These are phyloP conservation scores for Styphnolobium japonicum DNA, from an alignment of 306 rosid species.

Conservation along the genomic window DNA sequence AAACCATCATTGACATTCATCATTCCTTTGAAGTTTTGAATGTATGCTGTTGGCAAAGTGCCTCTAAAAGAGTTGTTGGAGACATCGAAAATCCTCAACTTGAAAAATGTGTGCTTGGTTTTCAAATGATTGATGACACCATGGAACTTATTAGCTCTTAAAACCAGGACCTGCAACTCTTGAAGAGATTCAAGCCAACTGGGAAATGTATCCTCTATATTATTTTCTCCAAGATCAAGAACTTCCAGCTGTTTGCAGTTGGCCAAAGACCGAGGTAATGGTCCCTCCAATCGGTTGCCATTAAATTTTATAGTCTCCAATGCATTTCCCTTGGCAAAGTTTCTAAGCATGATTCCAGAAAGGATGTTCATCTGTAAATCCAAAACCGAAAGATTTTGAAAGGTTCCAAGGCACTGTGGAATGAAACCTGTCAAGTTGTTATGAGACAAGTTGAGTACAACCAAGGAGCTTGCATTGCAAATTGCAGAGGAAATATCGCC, in stretches of 20 bases:
- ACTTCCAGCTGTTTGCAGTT: not conserved
- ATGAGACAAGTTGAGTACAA: not conserved
- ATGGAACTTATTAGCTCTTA: slow-evolving; percentile 34
- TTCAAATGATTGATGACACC: slow-evolving; percentile 25
- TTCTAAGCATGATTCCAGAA: slow-evolving; percentile 16
- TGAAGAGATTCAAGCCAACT: slow-evolving; percentile 32
- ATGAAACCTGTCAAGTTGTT: slow-evolving; percentile 9
- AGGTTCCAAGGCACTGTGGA: slow-evolving; percentile 26
- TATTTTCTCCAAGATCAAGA: slow-evolving; percentile 43
- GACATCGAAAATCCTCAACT: slow-evolving; percentile 35
- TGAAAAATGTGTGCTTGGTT: not conserved
- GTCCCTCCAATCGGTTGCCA: slow-evolving; percentile 35
- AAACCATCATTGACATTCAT: not conserved
- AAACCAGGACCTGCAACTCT: slow-evolving; percentile 28
- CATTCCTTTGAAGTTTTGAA: slow-evolving; percentile 35
- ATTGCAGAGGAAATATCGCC: slow-evolving; percentile 9
- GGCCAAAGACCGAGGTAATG: slow-evolving; percentile 19
- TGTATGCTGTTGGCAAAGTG: slow-evolving; percentile 15
- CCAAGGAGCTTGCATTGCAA: not conserved
- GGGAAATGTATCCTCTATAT: slow-evolving; percentile 31
- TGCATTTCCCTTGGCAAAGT: not conserved
- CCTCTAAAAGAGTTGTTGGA: slow-evolving; percentile 40
- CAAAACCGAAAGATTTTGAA: not conserved
- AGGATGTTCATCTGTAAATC: slow-evolving; percentile 36
- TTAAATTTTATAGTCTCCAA: slow-evolving; percentile 21